Evolutionary conservation across 1,284 basidiomycete species (phyloP).

Genomic region (Papiliotrema nemorosa): DNA sequence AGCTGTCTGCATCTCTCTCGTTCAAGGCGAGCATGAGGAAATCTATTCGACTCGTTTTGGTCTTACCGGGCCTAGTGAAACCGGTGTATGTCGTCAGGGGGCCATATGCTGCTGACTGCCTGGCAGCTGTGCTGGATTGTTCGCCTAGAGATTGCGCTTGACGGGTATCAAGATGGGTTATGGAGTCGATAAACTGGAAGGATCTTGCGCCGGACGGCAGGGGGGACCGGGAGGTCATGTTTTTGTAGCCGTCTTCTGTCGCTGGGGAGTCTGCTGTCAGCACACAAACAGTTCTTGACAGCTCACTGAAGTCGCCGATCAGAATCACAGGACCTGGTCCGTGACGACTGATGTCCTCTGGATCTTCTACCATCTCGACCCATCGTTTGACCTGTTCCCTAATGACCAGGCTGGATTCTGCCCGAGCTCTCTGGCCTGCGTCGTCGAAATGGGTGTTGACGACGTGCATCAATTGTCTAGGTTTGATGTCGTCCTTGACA

Average conservation of each 20-base stretch:
- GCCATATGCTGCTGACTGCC: slow-evolving; percentile 34
- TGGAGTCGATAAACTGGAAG: slow-evolving; percentile 38
- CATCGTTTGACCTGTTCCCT: slow-evolving; percentile 29
- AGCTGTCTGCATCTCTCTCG: background rate
- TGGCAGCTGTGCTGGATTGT: background rate
- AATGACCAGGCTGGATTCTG: slow-evolving; percentile 38
- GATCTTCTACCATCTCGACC: slow-evolving; percentile 24
- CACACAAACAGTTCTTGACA: background rate
- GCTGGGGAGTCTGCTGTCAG: slow-evolving; percentile 40
- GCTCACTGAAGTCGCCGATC: slow-evolving; percentile 46
- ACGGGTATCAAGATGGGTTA: slow-evolving; percentile 16
- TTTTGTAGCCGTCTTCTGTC: slow-evolving; percentile 42
- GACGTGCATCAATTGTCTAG: slow-evolving; percentile 31
- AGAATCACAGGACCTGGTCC: slow-evolving; percentile 25
- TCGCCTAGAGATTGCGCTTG: background rate
- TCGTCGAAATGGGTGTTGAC: slow-evolving; percentile 48
- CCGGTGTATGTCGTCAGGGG: slow-evolving; percentile 37
- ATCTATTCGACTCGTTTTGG: slow-evolving; percentile 34
- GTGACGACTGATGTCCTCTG: background rate
- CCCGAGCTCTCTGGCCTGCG: slow-evolving; percentile 31
- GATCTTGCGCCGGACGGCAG: slow-evolving; percentile 20
- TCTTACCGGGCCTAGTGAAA: slow-evolving; percentile 27
- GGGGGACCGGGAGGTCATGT: slow-evolving; percentile 31
- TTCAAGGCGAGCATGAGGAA: slow-evolving; percentile 41
- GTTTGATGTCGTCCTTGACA: slow-evolving; percentile 2